Percentiles rank a stretch among this genome's conserved stretches.
These are phyloP conservation scores for Heritiera littoralis DNA, from an alignment of 345 rosid species.

Conservation along the genomic window DNA sequence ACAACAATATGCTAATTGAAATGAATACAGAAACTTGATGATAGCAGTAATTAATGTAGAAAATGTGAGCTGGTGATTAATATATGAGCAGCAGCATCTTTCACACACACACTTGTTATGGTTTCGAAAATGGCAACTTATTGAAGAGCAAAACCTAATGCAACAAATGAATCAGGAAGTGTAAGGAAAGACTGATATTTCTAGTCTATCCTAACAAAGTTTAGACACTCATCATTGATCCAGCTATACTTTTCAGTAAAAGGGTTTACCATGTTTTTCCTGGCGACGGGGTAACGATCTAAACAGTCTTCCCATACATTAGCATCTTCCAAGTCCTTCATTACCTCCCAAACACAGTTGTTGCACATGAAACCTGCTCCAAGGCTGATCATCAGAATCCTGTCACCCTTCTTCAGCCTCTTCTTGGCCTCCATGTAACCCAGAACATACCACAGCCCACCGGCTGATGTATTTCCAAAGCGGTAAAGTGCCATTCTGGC, in stretches of 20 bases:
- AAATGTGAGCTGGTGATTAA: not conserved
- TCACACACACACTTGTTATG: not conserved
- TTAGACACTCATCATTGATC: slow-evolving; percentile 22
- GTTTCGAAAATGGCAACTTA: not conserved
- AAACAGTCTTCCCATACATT: slow-evolving; percentile 53
- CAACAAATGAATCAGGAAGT: not conserved
- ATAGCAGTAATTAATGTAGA: not conserved
- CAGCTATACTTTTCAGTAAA: slow-evolving; percentile 22
- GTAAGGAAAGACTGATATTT: not conserved
- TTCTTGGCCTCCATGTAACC: slow-evolving; percentile 75
- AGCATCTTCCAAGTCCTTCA: slow-evolving; percentile 37
- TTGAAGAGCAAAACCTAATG: not conserved
- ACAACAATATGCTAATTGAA: not conserved
- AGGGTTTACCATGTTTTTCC: slow-evolving; percentile 9
- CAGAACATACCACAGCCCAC: slow-evolving; percentile 82
- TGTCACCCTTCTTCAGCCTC: slow-evolving; percentile 47
- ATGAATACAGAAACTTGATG: not conserved
- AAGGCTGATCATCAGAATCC: slow-evolving; percentile 56
- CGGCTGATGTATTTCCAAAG: slow-evolving; percentile 77
- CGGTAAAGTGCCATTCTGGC: slow-evolving; percentile 80
- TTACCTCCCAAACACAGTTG: slow-evolving; percentile 59
- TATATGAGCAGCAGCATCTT: not conserved
- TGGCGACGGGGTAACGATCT: slow-evolving; percentile 34
- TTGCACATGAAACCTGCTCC: slow-evolving; percentile 71
- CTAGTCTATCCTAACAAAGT: slow-evolving; percentile 16